Conservation (phyloP, 768 basidiomycete species). For the Asterophora lycoperdoides region DNA sequence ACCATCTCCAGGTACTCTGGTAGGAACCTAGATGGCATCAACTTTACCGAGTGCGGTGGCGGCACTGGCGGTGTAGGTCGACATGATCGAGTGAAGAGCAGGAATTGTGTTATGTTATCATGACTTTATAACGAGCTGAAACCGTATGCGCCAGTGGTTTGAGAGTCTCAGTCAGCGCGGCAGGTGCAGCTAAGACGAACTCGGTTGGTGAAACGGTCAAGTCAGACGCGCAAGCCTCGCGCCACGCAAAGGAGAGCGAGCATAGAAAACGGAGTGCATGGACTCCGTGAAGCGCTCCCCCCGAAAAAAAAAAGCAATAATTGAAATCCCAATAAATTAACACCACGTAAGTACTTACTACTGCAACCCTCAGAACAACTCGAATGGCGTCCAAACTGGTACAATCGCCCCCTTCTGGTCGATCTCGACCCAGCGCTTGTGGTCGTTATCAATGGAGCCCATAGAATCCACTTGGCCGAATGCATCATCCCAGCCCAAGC, state of each 20-base stretch:
- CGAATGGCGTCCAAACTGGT: constrained; percentile 58
- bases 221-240: too few species aligned
- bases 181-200: too few species aligned
- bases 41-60: constrained; percentile 30
- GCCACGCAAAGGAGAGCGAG: too few species aligned
- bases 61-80: constrained; percentile 41
- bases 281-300: too few species aligned
- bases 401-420: constrained; percentile 51
- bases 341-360: too few species aligned
- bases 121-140: background rate
- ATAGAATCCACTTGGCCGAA: constrained; percentile 49
- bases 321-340: background rate
- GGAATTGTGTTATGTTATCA: background rate
- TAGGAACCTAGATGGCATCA: constrained; percentile 31
- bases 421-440: constrained; percentile 61
- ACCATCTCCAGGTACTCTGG: constrained; percentile 25
- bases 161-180: background rate
- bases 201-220: too few species aligned
- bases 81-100: constrained; percentile 16
- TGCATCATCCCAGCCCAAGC: constrained; percentile 59
- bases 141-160: too few species aligned
- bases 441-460: constrained; percentile 43
- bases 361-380: constrained; percentile 38
- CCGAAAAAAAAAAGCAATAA: background rate
- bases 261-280: too few species aligned